These are phyloP conservation scores for Iberis amara DNA, from an alignment of 441 rosid genomes.

Conservation along the genomic window DNA sequence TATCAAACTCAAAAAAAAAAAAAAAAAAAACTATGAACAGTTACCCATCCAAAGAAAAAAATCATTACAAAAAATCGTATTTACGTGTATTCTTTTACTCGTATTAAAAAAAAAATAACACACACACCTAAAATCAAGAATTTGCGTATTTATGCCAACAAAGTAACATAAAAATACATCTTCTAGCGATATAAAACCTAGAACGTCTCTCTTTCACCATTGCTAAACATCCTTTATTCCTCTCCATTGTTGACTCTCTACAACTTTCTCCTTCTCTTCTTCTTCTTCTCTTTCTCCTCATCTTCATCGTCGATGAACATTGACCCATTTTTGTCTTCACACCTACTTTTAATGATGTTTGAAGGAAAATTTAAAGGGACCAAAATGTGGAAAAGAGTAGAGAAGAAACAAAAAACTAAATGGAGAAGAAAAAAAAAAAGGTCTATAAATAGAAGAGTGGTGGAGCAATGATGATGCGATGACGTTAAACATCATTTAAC, in stretches of 20 bases:
- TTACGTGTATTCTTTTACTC: too few species aligned
- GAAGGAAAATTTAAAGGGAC: conserved; percentile 20
- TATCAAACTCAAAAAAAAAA: not conserved
- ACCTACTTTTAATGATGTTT: not conserved
- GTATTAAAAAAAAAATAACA: too few species aligned
- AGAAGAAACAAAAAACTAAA: conserved; percentile 12
- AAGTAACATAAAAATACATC: conserved; percentile 47
- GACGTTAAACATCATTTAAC: conserved; percentile 26
- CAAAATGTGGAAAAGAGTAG: conserved; percentile 22
- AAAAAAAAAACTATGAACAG: too few species aligned
- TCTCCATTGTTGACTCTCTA: conserved; percentile 14
- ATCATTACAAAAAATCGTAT: not conserved
- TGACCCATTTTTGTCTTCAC: conserved; percentile 39
- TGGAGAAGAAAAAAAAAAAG: not conserved
- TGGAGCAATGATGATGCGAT: conserved; percentile 35
- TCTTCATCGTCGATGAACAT: conserved; percentile 32
- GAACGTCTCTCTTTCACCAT: conserved; percentile 43
- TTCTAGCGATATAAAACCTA: conserved; percentile 45
- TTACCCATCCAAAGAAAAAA: too few species aligned
- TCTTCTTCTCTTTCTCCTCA: conserved; percentile 15
- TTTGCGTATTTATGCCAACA: conserved; percentile 61
- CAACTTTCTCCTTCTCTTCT: conserved; percentile 13
- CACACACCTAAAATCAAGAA: conserved; percentile 23
- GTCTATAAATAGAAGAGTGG: conserved; percentile 32
- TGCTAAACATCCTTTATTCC: conserved; percentile 32